phyloP scores from a whole-genome alignment of 305 asterid species.

The Salvia sclarea region DNA sequence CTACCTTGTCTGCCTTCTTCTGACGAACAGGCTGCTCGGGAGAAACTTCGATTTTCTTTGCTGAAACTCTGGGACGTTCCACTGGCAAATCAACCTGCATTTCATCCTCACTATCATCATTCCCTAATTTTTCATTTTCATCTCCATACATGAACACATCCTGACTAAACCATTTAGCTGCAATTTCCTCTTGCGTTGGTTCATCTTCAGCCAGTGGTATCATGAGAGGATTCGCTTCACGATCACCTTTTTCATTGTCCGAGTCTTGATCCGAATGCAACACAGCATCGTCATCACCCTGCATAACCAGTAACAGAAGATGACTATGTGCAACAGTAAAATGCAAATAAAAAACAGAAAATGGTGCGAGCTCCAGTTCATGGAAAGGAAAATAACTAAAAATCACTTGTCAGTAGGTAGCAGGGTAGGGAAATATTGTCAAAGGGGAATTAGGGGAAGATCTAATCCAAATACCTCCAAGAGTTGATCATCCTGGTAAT shows the following conservation, averaged over 20 bases:
- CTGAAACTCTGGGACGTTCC: conserved; percentile 25
- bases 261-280: conserved; percentile 70
- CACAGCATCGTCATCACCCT: conserved; percentile 54
- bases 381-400: neutral
- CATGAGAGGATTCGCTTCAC: conserved; percentile 80
- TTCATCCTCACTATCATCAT: conserved; percentile 74
- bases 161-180: conserved; percentile 87
- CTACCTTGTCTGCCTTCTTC: conserved; percentile 35
- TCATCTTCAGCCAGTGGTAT: conserved; percentile 61
- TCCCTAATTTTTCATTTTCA: conserved; percentile 47
- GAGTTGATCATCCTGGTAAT: conserved; percentile 53
- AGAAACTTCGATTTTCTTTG: conserved; percentile 31
- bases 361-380: neutral
- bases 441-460: neutral
- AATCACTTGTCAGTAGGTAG: neutral
- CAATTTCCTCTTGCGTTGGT: conserved; percentile 78
- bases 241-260: conserved; percentile 52
- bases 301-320: conserved; percentile 20
- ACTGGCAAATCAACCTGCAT: conserved; percentile 50
- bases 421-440: neutral
- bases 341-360: neutral
- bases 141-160: conserved; percentile 78
- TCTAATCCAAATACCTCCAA: conserved; percentile 50
- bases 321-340: neutral
- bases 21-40: conserved; percentile 32